These are phyloP conservation scores for Firmiana major DNA, from an alignment of 345 rosid genomes.

Conservation along the genomic window DNA sequence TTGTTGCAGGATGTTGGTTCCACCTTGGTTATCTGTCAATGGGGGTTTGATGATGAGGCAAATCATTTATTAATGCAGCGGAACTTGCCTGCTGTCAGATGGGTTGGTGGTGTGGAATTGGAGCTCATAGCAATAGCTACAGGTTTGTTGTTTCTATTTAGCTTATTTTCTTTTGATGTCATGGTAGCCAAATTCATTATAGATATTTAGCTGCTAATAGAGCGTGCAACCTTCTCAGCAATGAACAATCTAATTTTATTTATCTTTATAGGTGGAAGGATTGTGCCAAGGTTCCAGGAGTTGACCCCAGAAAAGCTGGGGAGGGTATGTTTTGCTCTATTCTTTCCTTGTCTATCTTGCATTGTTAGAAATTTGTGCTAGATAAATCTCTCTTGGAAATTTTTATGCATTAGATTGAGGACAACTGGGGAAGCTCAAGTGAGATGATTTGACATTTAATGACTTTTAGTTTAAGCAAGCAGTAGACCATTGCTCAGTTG, in stretches of 20 bases:
- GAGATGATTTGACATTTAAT: neutral
- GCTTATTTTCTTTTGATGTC: neutral
- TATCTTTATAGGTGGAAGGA: constrained; percentile 72
- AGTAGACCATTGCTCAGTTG: neutral
- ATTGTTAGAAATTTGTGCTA: neutral
- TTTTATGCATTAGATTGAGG: neutral
- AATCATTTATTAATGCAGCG: constrained; percentile 94
- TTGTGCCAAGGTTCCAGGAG: constrained; percentile 98
- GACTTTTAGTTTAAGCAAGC: neutral
- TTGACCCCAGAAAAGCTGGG: constrained; percentile 92
- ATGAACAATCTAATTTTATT: constrained; percentile 12
- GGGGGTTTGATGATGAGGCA: constrained; percentile 99
- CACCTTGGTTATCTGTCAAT: constrained; percentile 93
- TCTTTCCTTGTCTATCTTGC: neutral
- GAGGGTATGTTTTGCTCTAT: constrained; percentile 44
- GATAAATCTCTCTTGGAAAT: neutral
- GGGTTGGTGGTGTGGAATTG: constrained; percentile 99
- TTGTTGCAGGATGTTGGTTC: constrained; percentile 89
- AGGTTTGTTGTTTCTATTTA: constrained; percentile 40
- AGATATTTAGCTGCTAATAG: neutral
- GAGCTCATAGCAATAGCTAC: constrained; percentile 99
- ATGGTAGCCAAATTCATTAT: neutral
- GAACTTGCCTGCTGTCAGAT: constrained; percentile 94
- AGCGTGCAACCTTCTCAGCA: neutral
- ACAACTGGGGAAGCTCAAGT: neutral